A percentile compares a stretch with the other conserved stretches of the same genome.
These are phyloP conservation scores for Zoysia matrella DNA, from an alignment of 202 grass and related monocot genomes.

Conservation along the genomic window DNA sequence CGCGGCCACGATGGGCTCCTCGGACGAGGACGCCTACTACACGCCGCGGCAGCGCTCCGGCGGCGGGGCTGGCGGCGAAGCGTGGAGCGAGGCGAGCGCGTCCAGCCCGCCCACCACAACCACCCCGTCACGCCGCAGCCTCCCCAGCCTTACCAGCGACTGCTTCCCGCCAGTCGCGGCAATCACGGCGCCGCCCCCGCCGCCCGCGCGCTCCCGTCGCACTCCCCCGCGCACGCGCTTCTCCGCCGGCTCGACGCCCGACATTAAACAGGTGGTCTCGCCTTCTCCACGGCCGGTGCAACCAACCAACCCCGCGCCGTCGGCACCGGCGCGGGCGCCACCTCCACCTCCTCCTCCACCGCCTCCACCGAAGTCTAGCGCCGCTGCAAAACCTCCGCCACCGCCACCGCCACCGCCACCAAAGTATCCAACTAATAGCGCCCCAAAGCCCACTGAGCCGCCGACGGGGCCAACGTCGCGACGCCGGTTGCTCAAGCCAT, in stretches of 20 bases:
- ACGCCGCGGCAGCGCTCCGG: conserved; percentile 74
- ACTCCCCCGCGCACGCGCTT: conserved; percentile 84
- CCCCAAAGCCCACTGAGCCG: conserved; percentile 37
- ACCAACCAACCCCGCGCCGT: conserved; percentile 48
- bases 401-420: conserved; percentile 48
- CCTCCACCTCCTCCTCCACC: conserved; percentile 28
- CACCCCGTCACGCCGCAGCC: conserved; percentile 75
- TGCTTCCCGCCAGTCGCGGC: conserved; percentile 52
- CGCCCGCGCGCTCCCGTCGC: conserved; percentile 63
- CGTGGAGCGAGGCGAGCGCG: conserved; percentile 77
- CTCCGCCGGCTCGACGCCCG: conserved; percentile 64
- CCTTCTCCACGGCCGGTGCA: conserved; percentile 40
- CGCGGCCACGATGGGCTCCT: conserved; percentile 52
- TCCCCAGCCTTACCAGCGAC: conserved; percentile 78
- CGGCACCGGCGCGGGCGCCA: conserved; percentile 5
- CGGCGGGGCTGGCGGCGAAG: conserved; percentile 35
- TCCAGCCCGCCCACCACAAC: conserved; percentile 71
- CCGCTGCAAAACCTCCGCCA: conserved; percentile 36
- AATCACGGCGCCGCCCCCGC: conserved; percentile 48
- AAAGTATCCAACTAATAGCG: conserved; percentile 13
- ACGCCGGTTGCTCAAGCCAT: conserved; percentile 79
- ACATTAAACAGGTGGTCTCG: conserved; percentile 81
- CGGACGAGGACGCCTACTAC: conserved; percentile 93
- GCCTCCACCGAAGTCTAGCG: conserved; percentile 29
- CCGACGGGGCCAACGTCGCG: conserved; percentile 53